Base-by-base conservation (phyloP, 371 early-diverging fungal species). In the Cokeromyces recurvatus region DNA sequence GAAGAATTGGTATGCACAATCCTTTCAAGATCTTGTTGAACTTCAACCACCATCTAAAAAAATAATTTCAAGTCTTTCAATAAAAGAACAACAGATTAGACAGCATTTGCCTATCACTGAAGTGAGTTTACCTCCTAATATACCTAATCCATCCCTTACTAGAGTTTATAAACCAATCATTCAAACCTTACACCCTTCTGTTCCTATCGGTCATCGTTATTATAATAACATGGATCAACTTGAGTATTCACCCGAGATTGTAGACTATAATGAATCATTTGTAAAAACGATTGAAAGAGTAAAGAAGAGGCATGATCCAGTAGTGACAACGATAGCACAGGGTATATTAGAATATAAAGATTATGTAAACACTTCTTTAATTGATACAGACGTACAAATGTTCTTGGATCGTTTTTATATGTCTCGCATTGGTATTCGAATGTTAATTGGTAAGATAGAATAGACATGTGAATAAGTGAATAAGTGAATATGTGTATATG, bases 381-480 rank as follows among this genome's bases (percentile, higher is more conserved):
- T 91, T 24, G 92, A 94, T 58, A 82, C 81, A 29, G 91, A 86
- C 38, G 78, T 95, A 8, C 95, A 97, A 67, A 75, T 80, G 21
- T 97, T 97, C 60, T 69, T 97, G 52, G 96, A 95, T 69, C 84
- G 95, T n/a, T 97, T 97, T 69, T 95, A 95, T 74, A 86, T 95
- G 86, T 93, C 94, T 21, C 88, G 98, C 35, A 97, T 97, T 52
- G 98, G 98, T 14, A 95, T 97, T 54, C 87, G 98, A 50, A 92
- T 95, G 92, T 74, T 97, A 34, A 91, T 94, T 51, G 96, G 87
- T 68, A 78, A 55, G 55, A 6, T 3, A 10, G 3, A 23, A 22
- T n/a, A n/a, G n/a, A n/a, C n/a, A n/a, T n/a, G n/a, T n/a, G n/a
- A n/a, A n/a, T 10, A 3, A 2, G 39, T 19, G 6, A 14, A 19